Percentiles rank a stretch among this genome's conserved stretches.
Conservation (phyloP, 2,329 filamentous ascomycete genomes). For the Ophiobolus disseminans region DNA sequence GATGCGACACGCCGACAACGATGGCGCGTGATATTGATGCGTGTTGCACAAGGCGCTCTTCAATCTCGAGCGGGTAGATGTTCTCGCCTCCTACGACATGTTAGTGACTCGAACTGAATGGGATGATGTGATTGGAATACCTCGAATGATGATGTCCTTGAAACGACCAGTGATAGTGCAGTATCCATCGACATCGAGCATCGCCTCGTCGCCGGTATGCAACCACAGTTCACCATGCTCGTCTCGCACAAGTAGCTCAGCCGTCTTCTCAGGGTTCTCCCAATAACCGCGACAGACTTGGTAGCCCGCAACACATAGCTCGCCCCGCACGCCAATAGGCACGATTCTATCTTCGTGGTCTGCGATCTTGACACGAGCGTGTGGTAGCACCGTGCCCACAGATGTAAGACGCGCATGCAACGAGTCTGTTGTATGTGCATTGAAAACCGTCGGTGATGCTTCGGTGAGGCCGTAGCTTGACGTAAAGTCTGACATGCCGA, state of each 20-base stretch:
- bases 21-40: conserved; percentile 68
- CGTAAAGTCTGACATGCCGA: conserved; percentile 77
- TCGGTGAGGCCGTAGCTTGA: conserved; percentile 70
- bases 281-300: conserved; percentile 71
- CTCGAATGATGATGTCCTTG: conserved; percentile 81
- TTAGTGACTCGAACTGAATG: neutral
- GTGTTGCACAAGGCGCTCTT: conserved; percentile 73
- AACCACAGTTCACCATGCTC: conserved; percentile 59
- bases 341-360: conserved; percentile 70
- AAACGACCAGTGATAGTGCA: conserved; percentile 76
- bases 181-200: conserved; percentile 59
- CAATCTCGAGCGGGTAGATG: conserved; percentile 73
- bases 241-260: conserved; percentile 73
- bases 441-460: conserved; percentile 81
- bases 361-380: conserved; percentile 77
- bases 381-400: conserved; percentile 78
- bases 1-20: conserved; percentile 72
- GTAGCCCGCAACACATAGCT: conserved; percentile 80
- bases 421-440: conserved; percentile 76
- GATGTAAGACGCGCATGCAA: conserved; percentile 72
- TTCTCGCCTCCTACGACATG: conserved; percentile 44
- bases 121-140: conserved; percentile 36
- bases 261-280: conserved; percentile 76
- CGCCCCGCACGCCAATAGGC: conserved; percentile 71
- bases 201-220: conserved; percentile 50